Conservation (phyloP, 192 early-diverging fungal species). For the Dissophora globulifera region DNA sequence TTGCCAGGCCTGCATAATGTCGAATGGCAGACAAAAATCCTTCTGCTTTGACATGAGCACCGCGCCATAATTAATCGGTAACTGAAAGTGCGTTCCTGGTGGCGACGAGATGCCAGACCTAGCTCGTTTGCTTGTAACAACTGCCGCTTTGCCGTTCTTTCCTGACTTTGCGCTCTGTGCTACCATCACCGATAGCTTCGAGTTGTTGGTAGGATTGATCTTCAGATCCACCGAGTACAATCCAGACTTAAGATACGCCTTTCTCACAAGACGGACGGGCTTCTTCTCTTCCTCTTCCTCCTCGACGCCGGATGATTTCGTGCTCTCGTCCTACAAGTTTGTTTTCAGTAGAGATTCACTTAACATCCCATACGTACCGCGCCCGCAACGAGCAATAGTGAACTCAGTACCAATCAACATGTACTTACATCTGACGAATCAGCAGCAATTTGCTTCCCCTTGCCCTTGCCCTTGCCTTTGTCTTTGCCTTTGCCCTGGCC, state of each 20-base stretch:
- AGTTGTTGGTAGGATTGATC: constrained; percentile 15
- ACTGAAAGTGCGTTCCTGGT: constrained; percentile 51
- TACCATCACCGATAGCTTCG: background rate
- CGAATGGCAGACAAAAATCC: constrained; percentile 76
- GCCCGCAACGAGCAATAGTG: too few species aligned
- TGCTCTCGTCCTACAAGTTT: too few species aligned
- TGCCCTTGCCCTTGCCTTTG: constrained; percentile 1
- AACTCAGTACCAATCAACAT: too few species aligned
- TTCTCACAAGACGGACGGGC: constrained; percentile 33
- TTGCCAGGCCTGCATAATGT: constrained; percentile 66
- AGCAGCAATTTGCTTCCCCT: background rate
- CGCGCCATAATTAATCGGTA: constrained; percentile 73
- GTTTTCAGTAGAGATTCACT: too few species aligned
- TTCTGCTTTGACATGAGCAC: constrained; percentile 58
- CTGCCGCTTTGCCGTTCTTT: constrained; percentile 5
- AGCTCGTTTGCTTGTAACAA: background rate
- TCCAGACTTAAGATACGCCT: constrained; percentile 54
- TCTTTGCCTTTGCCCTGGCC: too few species aligned
- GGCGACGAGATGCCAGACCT: background rate
- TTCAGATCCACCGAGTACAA: constrained; percentile 56
- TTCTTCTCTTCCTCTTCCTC: too few species aligned
- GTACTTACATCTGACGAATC: constrained; percentile 3
- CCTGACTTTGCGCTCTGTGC: background rate
- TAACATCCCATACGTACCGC: too few species aligned
- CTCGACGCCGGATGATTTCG: too few species aligned